Base-by-base conservation (phyloP, 1,284 basidiomycete species). In the Taiwanofungus camphoratus region DNA sequence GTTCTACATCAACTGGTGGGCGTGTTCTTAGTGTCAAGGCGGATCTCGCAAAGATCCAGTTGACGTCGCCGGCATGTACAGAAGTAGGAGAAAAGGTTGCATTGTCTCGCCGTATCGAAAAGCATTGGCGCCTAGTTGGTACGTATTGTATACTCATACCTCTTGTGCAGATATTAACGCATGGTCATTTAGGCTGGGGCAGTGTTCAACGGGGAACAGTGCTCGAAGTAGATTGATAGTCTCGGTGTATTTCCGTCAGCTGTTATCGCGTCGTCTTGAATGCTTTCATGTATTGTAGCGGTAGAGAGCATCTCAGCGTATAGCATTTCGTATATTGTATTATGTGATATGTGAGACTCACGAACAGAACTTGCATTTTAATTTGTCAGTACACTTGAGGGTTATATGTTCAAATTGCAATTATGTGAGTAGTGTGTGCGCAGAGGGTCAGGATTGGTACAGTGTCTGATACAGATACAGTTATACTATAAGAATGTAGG, bases 81-180 rank as follows among this genome's bases (percentile, higher is more conserved):
- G 92, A 95, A 63, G 77, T 95, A 34, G 92, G 90, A 16, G 93
- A 97, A 69, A 97, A 96, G 73, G 93, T 97, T 38, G 92, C 93
- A 1, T 66, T 97, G 34, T 90, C 89, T 29, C 75, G 93, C 50
- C 76, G 92, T 57, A 95, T 96, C 56, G 92, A 98, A 70, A 97
- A 97, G 72, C 95, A 98, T 71, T 98, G 95, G 95, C 82, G 87
- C 44, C 73, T 90, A 46, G 87, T 90, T 43, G 87, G 86, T 82
- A 52, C 66, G 82, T 74, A 27, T 5, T 16, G 13, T 34, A n/a
- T n/a, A n/a, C 32, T 36, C 4, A 13, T 12, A 18, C 15, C 15
- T 29, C 5, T 20, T 34, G 43, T n/a, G 11, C 26, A 30, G 19
- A 45, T 48, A 46, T 23, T 15, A 41, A 36, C 22, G 36, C 19